Evolutionary conservation across 2,329 filamentous ascomycete genomes (phyloP).

Genomic region (Metarhizium guizhouense): DNA sequence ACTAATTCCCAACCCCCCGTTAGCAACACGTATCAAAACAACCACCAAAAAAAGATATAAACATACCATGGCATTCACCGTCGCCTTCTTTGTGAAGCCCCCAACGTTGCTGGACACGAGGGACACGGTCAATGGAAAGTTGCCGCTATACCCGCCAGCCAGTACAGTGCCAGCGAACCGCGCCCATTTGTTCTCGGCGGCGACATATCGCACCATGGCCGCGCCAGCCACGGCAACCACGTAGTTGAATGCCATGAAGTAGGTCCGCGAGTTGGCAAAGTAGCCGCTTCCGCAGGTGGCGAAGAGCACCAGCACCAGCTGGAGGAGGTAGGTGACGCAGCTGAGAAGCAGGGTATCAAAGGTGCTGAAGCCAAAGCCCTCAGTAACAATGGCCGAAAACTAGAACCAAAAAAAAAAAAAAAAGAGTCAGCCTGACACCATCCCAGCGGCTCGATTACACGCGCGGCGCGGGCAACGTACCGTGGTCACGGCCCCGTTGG

Average conservation of each 20-base stretch:
- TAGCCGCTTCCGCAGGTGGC: slow-evolving; percentile 13
- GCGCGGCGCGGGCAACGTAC: slow-evolving; percentile 7
- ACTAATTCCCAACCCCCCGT: neutral
- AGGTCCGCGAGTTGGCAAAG: slow-evolving; percentile 15
- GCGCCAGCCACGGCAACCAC: slow-evolving; percentile 13
- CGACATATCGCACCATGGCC: slow-evolving; percentile 15
- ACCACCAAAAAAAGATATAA: neutral
- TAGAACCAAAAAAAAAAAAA: neutral
- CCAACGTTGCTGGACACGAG: slow-evolving; percentile 50
- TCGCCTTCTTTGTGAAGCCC: slow-evolving; percentile 55
- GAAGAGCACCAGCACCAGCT: slow-evolving; percentile 15
- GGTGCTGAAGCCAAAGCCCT: slow-evolving; percentile 15
- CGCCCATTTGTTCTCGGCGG: slow-evolving; percentile 11
- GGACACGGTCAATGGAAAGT: slow-evolving; percentile 37
- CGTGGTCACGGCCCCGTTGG: slow-evolving; percentile 20
- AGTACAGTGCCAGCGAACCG: slow-evolving; percentile 26
- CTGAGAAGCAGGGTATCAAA: slow-evolving; percentile 14
- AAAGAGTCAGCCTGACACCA: too few species aligned
- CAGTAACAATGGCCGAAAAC: slow-evolving; percentile 18
- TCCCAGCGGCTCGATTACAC: too few species aligned
- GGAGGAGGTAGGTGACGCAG: slow-evolving; percentile 12
- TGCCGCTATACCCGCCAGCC: slow-evolving; percentile 45
- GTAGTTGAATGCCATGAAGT: slow-evolving; percentile 16
- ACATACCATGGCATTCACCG: slow-evolving; percentile 43
- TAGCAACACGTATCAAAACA: too few species aligned